phyloP scores from a whole-genome alignment of 2,329 filamentous ascomycete species.

The Trichoderma asperellum region DNA sequence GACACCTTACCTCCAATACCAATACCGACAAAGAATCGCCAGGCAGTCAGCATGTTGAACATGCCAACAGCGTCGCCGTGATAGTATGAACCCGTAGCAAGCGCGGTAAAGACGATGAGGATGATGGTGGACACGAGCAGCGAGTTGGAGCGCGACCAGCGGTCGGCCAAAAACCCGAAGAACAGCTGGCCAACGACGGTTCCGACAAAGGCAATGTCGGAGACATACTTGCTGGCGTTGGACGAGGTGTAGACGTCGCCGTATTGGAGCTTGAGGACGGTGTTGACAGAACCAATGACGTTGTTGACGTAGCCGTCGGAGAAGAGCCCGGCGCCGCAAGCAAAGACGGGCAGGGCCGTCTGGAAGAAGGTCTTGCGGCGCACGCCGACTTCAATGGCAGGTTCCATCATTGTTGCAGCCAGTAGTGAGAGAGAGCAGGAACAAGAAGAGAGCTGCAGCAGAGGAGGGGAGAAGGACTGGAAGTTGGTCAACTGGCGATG shows the following conservation, averaged over 20 bases:
- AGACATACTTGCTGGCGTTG: conserved; percentile 71
- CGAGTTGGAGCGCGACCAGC: conserved; percentile 82
- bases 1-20: conserved; percentile 70
- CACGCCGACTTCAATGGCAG: conserved; percentile 24
- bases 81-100: conserved; percentile 77
- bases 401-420: conserved; percentile 12
- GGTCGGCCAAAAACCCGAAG: conserved; percentile 81
- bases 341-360: conserved; percentile 68
- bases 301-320: conserved; percentile 92
- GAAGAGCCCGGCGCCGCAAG: conserved; percentile 87
- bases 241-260: conserved; percentile 69
- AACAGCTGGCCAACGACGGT: conserved; percentile 80
- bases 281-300: conserved; percentile 86
- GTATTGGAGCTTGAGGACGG: conserved; percentile 72
- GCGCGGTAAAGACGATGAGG: conserved; percentile 80
- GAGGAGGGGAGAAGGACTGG: neutral
- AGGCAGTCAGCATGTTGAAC: conserved; percentile 76
- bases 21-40: conserved; percentile 79
- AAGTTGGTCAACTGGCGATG: conserved; percentile 5
- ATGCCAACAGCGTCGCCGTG: conserved; percentile 70
- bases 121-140: conserved; percentile 81
- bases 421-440: neutral
- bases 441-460: neutral
- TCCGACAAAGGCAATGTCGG: conserved; percentile 82
- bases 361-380: conserved; percentile 33